Percentiles rank a stretch among this genome's conserved stretches.
phyloP scores from a whole-genome alignment of 169 alveolate genomes.

The Besnoitia besnoiti region DNA sequence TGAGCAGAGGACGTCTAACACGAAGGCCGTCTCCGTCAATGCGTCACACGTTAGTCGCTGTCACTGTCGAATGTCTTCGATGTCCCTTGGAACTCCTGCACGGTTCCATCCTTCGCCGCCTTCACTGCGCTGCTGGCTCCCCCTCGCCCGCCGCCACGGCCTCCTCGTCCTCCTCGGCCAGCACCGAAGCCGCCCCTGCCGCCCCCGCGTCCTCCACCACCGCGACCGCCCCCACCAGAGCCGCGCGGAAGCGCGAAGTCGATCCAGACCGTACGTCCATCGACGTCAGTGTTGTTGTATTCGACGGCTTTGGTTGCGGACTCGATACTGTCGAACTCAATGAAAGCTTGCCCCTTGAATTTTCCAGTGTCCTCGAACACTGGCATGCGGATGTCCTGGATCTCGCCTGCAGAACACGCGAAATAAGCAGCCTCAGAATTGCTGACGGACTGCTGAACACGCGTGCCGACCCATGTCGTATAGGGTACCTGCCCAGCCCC shows the following conservation, averaged over 20 bases:
- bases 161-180: constrained; percentile 72
- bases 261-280: constrained; percentile 82
- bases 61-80: constrained; percentile 66
- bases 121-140: constrained; percentile 69
- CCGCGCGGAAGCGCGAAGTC: constrained; percentile 80
- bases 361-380: constrained; percentile 82
- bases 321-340: constrained; percentile 77
- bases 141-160: constrained; percentile 72
- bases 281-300: constrained; percentile 81
- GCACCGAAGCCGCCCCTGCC: constrained; percentile 75
- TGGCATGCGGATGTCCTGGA: constrained; percentile 73
- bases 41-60: constrained; percentile 59
- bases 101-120: constrained; percentile 69
- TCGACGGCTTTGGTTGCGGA: constrained; percentile 82
- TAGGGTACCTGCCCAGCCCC: background rate
- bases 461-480: background rate
- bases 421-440: no score
- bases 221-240: constrained; percentile 76
- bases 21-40: no score
- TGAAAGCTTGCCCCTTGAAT: constrained; percentile 79
- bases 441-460: no score
- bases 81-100: constrained; percentile 70
- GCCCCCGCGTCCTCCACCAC: constrained; percentile 79
- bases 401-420: constrained; percentile 54
- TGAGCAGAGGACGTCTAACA: no score